Evolutionary conservation across 192 early-diverging fungal species (phyloP), one percentile per base, ranked within the genome.

Genomic region (Coemansia pectinata): DNA sequence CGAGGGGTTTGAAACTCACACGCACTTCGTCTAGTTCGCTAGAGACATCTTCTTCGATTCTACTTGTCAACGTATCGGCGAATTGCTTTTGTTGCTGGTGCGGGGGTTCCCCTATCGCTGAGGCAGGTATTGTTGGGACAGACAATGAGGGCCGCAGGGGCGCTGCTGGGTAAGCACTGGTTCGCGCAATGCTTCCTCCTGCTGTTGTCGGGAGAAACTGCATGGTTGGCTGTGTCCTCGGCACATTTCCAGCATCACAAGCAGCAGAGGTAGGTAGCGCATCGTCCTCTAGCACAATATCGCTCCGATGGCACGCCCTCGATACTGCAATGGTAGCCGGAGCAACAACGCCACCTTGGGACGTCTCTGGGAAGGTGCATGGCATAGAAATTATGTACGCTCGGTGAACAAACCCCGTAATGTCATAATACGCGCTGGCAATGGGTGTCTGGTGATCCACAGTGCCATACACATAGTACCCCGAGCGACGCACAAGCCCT

Each of bases 301-400:
- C 74, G 40, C 48, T 64, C 14, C 71, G 63, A 4, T 38, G 41
- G 9, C 45, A 62, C 21, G 74, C 71, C 44, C 36, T 45, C 21
- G 74, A 64, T 50, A 74, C 12, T 2, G 79, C 33, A 48, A 77
- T 68, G 21, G 74, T 67, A 2, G 79, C 79, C 15, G 71, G 65
- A 1, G 48, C 79, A 38, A 80, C 25, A 15, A 70, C 62, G 44
- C 78, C 62, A 58, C 42, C 23, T n/a, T 47, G 50, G 15, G 52
- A 23, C 65, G 52, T 29, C 52, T 55, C 39, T 5, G 79, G 79
- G 39, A 77, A 82, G 27, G 71, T 41, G 21, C 62, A 61, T 42
- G 79, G 74, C 69, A 66, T 64, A 17, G 79, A 77, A 2, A 82
- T 19, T 25, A 74, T 66, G 48, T 62, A 77, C 4, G 79, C 74